Evolutionary conservation across 345 rosid species (phyloP), one percentile per base, ranked within the genome.

Genomic region (Lepidium sativum): DNA sequence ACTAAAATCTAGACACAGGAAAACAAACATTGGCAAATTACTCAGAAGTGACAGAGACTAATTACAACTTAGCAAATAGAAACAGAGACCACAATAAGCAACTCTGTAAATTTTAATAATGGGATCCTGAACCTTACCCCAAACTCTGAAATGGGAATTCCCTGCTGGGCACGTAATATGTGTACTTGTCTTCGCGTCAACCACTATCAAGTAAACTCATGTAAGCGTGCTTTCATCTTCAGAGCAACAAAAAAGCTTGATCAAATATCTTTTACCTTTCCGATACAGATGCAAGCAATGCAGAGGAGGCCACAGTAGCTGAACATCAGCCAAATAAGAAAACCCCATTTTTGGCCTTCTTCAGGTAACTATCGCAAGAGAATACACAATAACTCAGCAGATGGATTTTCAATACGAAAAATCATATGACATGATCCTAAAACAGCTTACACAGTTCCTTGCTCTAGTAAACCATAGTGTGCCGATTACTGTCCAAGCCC

Each of bases 291-390:
- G 82, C 86, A 81, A 56, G 95, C 88, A 53, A 95, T 73, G 78
- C 89, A 84, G 63, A 91, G 62, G 50, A 95, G 97, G 68, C 88
- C 95, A 76, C 92, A 88, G 81, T 91, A 95, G 77, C 99, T 95
- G 76, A 88, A 88, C 70, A 87, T 75, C 75, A 95, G 79, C 99
- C 99, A 95, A 62, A 95, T 95, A 21, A 95, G 81, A 71, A 95
- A 95, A 56, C 97, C 97, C 96, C 96, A 95, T 77, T 88, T 95
- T 77, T 91, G 96, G 69, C 96, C 97, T 64, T 84, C 86, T 76
- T 82, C 87, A 16, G 98, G 97, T 83, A 95, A 81, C 99, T 91
- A 75, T 32, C 45, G 21, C 45, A 29, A 18, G 60, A 54, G 17
- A 60, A 60, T 31, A 32, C 68, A 67, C n/a, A 61, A 18, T 54